Conservation (phyloP, 768 basidiomycete species). For the Naganishia friedmannii region DNA sequence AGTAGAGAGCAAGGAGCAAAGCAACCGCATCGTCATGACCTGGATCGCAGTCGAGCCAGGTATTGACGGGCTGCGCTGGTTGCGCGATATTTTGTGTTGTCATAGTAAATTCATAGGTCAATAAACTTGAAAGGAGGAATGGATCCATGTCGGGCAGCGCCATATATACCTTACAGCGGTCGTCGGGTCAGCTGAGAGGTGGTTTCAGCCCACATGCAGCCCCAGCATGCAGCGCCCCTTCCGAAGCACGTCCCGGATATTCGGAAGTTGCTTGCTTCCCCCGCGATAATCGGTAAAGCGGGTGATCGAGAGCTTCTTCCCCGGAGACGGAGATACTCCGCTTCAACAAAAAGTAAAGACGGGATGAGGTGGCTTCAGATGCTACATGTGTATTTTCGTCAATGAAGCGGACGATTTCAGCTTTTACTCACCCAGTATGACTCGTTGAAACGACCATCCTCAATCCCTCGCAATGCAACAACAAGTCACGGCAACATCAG, state of each 20-base stretch:
- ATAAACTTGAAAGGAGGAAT: neutral
- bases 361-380: neutral
- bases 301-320: neutral
- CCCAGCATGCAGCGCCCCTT: neutral
- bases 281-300: neutral
- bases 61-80: neutral
- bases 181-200: neutral
- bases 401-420: neutral
- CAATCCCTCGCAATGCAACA: neutral
- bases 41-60: constrained; percentile 29
- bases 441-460: too few species aligned
- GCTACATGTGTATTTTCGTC: neutral
- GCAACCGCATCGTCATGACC: constrained; percentile 31
- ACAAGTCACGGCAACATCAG: constrained; percentile 4
- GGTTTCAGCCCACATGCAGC: constrained; percentile 2
- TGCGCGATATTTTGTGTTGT: neutral
- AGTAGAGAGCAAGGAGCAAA: constrained; percentile 25
- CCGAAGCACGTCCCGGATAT: neutral
- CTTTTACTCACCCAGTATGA: too few species aligned
- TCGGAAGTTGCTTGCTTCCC: neutral
- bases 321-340: neutral
- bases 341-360: neutral
- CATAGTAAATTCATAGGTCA: constrained; percentile 1
- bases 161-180: neutral
- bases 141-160: neutral